Evolutionary conservation across 2,329 filamentous ascomycete species (phyloP), one percentile per base, ranked within the genome.

Genomic region (Mariannaea elegans): DNA sequence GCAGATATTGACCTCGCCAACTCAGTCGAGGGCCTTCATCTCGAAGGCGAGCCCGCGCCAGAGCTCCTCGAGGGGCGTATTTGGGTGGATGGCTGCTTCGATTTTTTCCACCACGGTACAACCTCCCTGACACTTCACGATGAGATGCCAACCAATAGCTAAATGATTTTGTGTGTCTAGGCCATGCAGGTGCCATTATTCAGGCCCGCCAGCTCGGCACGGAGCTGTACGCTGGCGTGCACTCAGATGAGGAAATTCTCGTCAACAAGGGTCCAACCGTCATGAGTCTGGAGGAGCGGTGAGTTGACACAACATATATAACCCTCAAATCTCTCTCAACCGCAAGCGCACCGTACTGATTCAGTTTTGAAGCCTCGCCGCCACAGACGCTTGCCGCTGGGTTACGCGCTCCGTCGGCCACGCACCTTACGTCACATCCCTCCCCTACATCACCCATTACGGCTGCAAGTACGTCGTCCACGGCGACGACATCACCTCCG

Each of bases 81-180:
- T 72, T 99, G 96, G 96, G 91, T 99, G 23, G 95, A 99, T 76
- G 95, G 95, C 64, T 99, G 95, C 83, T 99, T 97, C 81, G 95
- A 99, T 81, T 99, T 99, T 79, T 96, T 94, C 80, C 95, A 99
- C 77, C 95, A 98, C 76, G 95, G 92, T 93, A 77, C 50, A 36
- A 45, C 3, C 19, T n/a, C 3, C 16, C 47, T 32, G n/a, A 53
- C 47, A 23, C 46, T 14, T 14, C 32, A n/a, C 32, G 32, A 27
- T 27, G 24, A 18, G 16, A 16, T 7, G 14, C 14, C 36, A 3
- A n/a, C 36, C 18, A 39, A 39, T 14, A 41, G 4, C 3, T 41
- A 3, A 41, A 7, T 13, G 5, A 34, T 39, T 1, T n/a, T 48
- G 1, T 3, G 10, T 12, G 8, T 10, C 6, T 14, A 94, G 92